A percentile compares a stretch with the other conserved stretches of the same genome.
These are phyloP conservation scores for Acacia melanoxylon DNA, from an alignment of 306 rosid species.

Conservation along the genomic window DNA sequence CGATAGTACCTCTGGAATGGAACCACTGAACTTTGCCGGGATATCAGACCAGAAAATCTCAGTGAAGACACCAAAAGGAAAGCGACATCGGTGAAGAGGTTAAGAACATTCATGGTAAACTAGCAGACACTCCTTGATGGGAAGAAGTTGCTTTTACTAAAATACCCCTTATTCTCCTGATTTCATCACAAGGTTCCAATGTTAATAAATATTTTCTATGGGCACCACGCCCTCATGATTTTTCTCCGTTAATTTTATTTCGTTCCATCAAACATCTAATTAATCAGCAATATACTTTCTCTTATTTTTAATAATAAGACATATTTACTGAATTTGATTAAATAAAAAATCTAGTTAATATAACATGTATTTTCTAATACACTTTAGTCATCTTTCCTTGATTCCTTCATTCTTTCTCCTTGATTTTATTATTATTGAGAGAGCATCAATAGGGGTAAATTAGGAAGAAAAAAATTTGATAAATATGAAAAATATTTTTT, in stretches of 20 bases:
- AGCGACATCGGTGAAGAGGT: constrained; percentile 27
- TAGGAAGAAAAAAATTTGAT: too few species aligned
- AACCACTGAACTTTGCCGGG: constrained; percentile 30
- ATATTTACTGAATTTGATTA: too few species aligned
- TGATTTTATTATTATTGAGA: too few species aligned
- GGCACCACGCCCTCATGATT: background rate
- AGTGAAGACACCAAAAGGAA: constrained; percentile 37
- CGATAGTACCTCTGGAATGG: constrained; percentile 28
- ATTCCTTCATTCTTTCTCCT: too few species aligned
- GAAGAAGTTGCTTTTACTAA: background rate
- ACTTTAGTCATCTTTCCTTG: too few species aligned
- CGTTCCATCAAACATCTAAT: background rate
- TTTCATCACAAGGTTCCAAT: background rate
- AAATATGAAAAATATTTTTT: too few species aligned
- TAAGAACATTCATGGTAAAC: constrained; percentile 26
- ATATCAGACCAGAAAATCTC: constrained; percentile 35
- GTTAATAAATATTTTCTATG: background rate
- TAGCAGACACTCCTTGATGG: constrained; percentile 31
- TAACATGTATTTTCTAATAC: too few species aligned
- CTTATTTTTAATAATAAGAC: too few species aligned
- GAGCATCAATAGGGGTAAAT: too few species aligned
- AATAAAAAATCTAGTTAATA: too few species aligned
- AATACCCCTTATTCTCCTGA: background rate
- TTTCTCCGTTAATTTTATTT: background rate
- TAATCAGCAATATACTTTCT: too few species aligned